phyloP scores from a whole-genome alignment of 202 grass and related monocot species.

The Thinopyrum obtusiflorum region DNA sequence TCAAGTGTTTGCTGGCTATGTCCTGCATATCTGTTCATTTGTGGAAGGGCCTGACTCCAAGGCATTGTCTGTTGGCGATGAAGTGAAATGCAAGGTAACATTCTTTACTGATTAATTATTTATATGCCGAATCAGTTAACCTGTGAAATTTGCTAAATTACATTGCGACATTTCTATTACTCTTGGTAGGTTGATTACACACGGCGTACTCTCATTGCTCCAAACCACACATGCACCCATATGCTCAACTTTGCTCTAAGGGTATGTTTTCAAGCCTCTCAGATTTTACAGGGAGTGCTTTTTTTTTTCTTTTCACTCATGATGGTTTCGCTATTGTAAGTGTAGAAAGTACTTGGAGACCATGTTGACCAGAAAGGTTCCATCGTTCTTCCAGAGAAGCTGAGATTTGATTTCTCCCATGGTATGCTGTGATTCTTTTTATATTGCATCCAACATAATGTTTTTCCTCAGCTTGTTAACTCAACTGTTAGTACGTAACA shows the following conservation, averaged over 20 bases:
- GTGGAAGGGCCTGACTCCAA: constrained; percentile 31
- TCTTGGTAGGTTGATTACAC: constrained; percentile 75
- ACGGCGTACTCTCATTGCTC: constrained; percentile 69
- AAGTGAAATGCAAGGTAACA: constrained; percentile 75
- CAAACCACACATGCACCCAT: constrained; percentile 96
- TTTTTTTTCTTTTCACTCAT: not conserved
- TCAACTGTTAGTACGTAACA: constrained; percentile 33
- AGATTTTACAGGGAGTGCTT: not conserved
- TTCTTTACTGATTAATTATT: constrained; percentile 1
- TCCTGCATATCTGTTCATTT: constrained; percentile 77
- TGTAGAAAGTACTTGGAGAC: constrained; percentile 89
- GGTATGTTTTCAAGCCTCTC: constrained; percentile 49
- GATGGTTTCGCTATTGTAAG: constrained; percentile 14
- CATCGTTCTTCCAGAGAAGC: constrained; percentile 93
- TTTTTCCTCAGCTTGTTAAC: not conserved
- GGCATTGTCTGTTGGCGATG: constrained; percentile 57
- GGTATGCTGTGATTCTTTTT: constrained; percentile 51
- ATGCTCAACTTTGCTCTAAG: constrained; percentile 89
- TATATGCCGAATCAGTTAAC: not conserved
- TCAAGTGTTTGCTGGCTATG: constrained; percentile 79
- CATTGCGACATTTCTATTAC: constrained; percentile 1
- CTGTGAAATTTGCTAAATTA: not conserved
- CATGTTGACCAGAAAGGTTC: constrained; percentile 98
- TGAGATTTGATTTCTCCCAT: constrained; percentile 97
- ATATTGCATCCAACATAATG: not conserved